Base-by-base conservation (phyloP, 2,329 filamentous ascomycete species). In the Bipolaris bicolor region DNA sequence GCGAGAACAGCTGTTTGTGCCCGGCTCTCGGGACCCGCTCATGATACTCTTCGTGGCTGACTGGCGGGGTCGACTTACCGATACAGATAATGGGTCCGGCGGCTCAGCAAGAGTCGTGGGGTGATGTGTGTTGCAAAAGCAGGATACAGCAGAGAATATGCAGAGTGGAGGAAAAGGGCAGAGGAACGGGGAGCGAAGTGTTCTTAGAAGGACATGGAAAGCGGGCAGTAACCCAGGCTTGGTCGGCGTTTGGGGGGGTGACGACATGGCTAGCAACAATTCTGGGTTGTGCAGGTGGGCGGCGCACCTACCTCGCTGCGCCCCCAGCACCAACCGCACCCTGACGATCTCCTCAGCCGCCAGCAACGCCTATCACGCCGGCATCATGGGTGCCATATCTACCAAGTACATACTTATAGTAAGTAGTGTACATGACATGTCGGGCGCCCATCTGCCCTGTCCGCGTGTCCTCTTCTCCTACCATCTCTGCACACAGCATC, bases 161-260 rank as follows among this genome's bases (percentile, higher is more conserved):
- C 37, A 50, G 40, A 39, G 29, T 41, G 49, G 39, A 39, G n/a
- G 24, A 36, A 40, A 26, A 48, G 43, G 54, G 52, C 46, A 39
- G 55, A 54, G 39, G 33, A 52, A 49, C 45, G 58, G 48, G 49
- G 49, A 47, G 20, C 16, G 49, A 41, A 46, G 40, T 31, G 33
- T 13, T 53, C 34, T 29, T 40, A 39, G 40, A 54, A 36, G 41
- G 46, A 26, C 44, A 39, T 44, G 58, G 57, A 48, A 51, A 58
- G 58, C 61, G 64, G 66, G 68, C 67, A 70, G 57, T 57, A 72
- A 72, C 68, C 70, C 68, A 71, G 67, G 65, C 71, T 62, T 67
- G 62, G 60, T 61, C 7, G 64, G 60, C 56, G 61, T 67, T 68
- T 57, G 61, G 63, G 62, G 63, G 71, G 64, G 71, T 76, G 72